Percentiles rank a stretch among this genome's conserved stretches.
These are phyloP conservation scores for Striga asiatica DNA, from an alignment of 257 asterid genomes.

Conservation along the genomic window DNA sequence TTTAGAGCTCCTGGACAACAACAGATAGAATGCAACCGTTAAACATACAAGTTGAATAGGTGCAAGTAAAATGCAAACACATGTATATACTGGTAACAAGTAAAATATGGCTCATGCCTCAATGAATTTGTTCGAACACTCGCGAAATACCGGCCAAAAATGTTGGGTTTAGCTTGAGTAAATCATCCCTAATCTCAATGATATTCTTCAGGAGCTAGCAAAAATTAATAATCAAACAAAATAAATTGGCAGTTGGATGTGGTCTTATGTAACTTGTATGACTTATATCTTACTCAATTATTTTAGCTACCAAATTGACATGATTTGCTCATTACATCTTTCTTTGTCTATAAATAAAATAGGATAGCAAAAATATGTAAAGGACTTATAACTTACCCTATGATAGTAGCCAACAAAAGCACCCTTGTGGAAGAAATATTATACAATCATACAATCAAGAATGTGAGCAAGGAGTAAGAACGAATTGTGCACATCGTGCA, in stretches of 20 bases:
- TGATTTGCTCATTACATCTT: no score
- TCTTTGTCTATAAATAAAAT: no score
- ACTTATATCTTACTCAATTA: no score
- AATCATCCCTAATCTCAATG: constrained; percentile 71
- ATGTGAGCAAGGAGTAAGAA: constrained; percentile 96
- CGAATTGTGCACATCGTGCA: constrained; percentile 85
- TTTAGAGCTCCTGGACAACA: constrained; percentile 59
- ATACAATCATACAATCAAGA: constrained; percentile 97
- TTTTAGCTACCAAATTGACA: no score
- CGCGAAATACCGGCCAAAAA: constrained; percentile 94
- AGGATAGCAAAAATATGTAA: background rate
- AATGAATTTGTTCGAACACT: constrained; percentile 73
- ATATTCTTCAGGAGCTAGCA: constrained; percentile 41
- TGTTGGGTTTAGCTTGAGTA: constrained; percentile 76
- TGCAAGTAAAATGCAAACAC: background rate
- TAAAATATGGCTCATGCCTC: constrained; percentile 35
- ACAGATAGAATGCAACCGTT: background rate
- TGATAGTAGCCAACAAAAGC: constrained; percentile 97
- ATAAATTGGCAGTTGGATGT: no score
- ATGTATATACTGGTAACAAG: background rate
- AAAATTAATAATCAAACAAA: constrained; percentile 8
- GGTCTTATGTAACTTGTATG: no score
- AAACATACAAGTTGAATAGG: background rate
- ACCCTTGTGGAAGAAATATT: constrained; percentile 89
- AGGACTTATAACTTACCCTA: constrained; percentile 43